These are phyloP conservation scores for Magnaporthiopsis incrustans DNA, from an alignment of 2,329 filamentous ascomycete species.

Conservation along the genomic window DNA sequence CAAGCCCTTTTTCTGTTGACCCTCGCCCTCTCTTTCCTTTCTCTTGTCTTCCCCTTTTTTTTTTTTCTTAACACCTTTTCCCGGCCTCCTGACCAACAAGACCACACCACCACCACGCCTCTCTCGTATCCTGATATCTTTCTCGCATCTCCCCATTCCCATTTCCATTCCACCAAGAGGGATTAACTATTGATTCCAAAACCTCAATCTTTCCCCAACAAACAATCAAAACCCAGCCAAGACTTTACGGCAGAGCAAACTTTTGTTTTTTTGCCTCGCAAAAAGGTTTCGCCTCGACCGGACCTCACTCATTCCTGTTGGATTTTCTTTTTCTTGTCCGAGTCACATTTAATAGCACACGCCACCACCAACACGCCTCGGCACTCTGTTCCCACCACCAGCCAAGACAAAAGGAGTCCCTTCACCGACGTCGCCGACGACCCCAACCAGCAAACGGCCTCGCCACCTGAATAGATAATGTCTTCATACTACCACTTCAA, in stretches of 20 bases:
- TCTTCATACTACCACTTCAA: conserved; percentile 58
- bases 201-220: background rate
- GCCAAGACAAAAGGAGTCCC: too few species aligned
- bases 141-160: background rate
- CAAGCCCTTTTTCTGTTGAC: background rate
- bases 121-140: background rate
- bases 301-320: background rate
- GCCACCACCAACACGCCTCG: too few species aligned
- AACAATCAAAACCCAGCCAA: background rate
- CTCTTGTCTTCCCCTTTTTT: conserved; percentile 7
- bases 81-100: conserved; percentile 1
- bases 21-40: background rate
- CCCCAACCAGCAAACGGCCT: conserved; percentile 3
- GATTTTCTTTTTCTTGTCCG: too few species aligned
- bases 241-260: background rate
- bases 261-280: too few species aligned
- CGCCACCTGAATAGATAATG: conserved; percentile 30
- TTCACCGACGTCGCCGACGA: background rate
- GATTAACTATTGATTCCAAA: background rate
- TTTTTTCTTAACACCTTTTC: background rate
- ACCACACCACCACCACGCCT: background rate
- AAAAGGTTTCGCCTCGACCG: too few species aligned
- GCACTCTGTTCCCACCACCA: background rate
- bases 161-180: background rate
- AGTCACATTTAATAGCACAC: background rate